Percentiles rank a stretch among this genome's conserved stretches.
phyloP scores from a whole-genome alignment of 495 filamentous ascomycete genomes.

The Podospora comata region DNA sequence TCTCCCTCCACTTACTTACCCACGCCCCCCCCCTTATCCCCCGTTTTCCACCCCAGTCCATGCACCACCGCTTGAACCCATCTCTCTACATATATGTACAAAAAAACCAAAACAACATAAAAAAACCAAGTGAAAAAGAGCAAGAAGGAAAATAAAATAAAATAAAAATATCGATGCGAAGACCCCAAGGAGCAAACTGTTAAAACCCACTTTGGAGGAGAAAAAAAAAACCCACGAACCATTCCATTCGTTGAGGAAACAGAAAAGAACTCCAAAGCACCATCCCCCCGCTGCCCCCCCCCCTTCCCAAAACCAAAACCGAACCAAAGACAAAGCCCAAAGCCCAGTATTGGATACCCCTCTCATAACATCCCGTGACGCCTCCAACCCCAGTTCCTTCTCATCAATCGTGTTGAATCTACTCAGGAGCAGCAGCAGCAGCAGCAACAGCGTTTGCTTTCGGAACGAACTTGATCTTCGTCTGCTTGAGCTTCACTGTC shows the following conservation, averaged over 20 bases:
- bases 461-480: background rate
- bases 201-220: background rate
- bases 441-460: background rate
- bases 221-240: background rate
- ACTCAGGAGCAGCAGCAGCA: background rate
- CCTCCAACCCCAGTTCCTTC: background rate
- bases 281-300: background rate
- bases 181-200: background rate
- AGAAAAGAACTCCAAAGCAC: background rate
- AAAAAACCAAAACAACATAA: background rate
- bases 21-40: background rate
- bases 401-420: background rate
- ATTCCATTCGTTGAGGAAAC: background rate
- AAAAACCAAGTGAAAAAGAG: constrained; percentile 5
- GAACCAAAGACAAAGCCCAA: constrained; percentile 5
- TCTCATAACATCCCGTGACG: background rate
- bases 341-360: background rate
- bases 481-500: background rate
- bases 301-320: background rate
- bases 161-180: background rate
- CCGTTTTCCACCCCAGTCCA: background rate
- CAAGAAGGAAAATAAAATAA: background rate
- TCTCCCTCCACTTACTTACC: background rate
- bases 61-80: background rate
- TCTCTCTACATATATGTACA: constrained; percentile 4